Evolutionary conservation across 768 basidiomycete species (phyloP).

Genomic region (Tricholoma sp.): DNA sequence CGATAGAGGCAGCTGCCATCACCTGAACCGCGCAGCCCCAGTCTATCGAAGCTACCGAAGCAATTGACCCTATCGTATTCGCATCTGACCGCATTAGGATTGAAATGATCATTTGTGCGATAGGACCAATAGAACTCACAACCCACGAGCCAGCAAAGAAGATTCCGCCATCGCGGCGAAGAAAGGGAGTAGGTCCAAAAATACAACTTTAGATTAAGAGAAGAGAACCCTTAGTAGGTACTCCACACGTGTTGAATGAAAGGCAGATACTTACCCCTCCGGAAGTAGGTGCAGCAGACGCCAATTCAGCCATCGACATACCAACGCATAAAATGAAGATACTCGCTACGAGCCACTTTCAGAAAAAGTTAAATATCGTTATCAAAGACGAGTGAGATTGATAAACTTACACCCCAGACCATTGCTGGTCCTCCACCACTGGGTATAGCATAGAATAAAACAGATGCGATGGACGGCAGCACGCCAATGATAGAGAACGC

Average conservation of each 20-base stretch:
- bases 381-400: not conserved
- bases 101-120: not conserved
- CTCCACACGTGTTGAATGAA: not conserved
- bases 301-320: conserved; percentile 65
- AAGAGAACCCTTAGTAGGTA: not conserved
- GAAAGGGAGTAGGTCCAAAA: conserved; percentile 64
- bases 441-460: conserved; percentile 52
- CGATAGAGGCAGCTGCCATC: conserved; percentile 44
- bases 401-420: conserved; percentile 61
- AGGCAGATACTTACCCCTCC: conserved; percentile 45
- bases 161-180: conserved; percentile 49
- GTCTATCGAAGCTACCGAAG: conserved; percentile 46
- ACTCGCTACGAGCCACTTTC: conserved; percentile 62
- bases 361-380: conserved; percentile 8
- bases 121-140: conserved; percentile 33
- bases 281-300: conserved; percentile 67
- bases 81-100: conserved; percentile 48
- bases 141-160: conserved; percentile 67
- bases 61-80: conserved; percentile 38
- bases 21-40: conserved; percentile 60
- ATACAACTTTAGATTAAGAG: conserved; percentile 38
- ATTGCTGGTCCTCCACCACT: conserved; percentile 68
- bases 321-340: conserved; percentile 60
- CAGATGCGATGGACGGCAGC: conserved; percentile 59
- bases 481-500: conserved; percentile 68